Evolutionary conservation across 108 stramenopile species (phyloP), one percentile per base, ranked within the genome.

Genomic region (Cyclotella sp.): DNA sequence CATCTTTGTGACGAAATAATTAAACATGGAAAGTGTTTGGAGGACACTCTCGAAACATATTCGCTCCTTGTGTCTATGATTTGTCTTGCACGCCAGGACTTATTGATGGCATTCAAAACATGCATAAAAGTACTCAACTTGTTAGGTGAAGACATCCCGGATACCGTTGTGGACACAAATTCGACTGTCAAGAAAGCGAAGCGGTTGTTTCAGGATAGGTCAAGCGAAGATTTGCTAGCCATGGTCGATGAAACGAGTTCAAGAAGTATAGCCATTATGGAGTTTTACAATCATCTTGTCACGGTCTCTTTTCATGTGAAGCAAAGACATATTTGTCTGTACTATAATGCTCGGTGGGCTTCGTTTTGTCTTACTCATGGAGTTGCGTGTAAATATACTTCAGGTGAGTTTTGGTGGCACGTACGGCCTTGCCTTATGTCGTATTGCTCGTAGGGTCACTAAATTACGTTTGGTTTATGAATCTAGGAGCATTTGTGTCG

Each of bases 121-220:
- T 73, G 78, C 28, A 40, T 67, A 27, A 51, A 74, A 55, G 72
- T 78, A 15, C 41, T 78, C 19, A 22, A 43, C 28, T 63, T 71
- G 55, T 59, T 72, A 29, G 72, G 72, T 29, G 77, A 78, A 72
- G 30, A 54, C 0, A 46, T 78, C 42, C 72, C 72, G 22, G 14
- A 40, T 63, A 34, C 30, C 41, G 34, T 45, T 27, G 52, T 55
- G 15, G 21, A 42, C 16, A 40, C 39, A 39, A 41, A 19, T 26
- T 46, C 45, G 14, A 46, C 14, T 10, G 12, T 46, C 14, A 13
- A 10, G 10, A 46, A 46, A 46, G 14, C 45, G 14, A 46, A 46
- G 14, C 14, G 10, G 10, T 13, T 46, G 45, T 46, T 46, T 46
- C 12, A 46, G 14, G 10, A 10, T 13, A 46, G 34, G 47, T 28